These are phyloP conservation scores for Fonticula alba DNA, from an alignment of 78 protist genomes.

Conservation along the genomic window DNA sequence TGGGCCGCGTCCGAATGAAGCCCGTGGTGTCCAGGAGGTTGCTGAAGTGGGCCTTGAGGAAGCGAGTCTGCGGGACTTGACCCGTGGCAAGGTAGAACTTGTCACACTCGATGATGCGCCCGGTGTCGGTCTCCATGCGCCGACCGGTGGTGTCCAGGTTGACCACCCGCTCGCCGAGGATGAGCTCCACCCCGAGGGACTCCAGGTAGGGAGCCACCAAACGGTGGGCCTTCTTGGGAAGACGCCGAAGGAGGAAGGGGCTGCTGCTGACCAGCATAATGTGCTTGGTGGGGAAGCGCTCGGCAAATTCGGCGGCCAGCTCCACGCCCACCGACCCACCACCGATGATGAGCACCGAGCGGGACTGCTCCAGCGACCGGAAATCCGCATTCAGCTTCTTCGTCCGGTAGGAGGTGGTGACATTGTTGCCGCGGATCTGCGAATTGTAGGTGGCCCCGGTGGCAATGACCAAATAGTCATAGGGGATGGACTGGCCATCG, in stretches of 20 bases:
- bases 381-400: background rate
- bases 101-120: too few species aligned
- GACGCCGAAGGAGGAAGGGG: background rate
- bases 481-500: background rate
- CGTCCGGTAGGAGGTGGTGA: background rate
- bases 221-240: too few species aligned
- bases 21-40: too few species aligned
- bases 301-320: constrained; percentile 7
- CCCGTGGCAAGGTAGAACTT: too few species aligned
- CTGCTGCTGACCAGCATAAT: background rate
- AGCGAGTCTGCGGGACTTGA: too few species aligned
- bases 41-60: too few species aligned
- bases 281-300: background rate
- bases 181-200: background rate
- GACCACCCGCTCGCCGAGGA: background rate
- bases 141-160: background rate
- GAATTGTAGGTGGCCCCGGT: background rate
- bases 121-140: too few species aligned
- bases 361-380: background rate
- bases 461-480: constrained; percentile 7
- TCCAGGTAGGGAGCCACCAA: background rate
- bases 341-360: constrained; percentile 8
- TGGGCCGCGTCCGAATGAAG: too few species aligned
- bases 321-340: constrained; percentile 18
- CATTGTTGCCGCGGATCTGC: background rate